Base-by-base conservation (phyloP, 768 basidiomycete species). In the Psilocybe tampanensis region DNA sequence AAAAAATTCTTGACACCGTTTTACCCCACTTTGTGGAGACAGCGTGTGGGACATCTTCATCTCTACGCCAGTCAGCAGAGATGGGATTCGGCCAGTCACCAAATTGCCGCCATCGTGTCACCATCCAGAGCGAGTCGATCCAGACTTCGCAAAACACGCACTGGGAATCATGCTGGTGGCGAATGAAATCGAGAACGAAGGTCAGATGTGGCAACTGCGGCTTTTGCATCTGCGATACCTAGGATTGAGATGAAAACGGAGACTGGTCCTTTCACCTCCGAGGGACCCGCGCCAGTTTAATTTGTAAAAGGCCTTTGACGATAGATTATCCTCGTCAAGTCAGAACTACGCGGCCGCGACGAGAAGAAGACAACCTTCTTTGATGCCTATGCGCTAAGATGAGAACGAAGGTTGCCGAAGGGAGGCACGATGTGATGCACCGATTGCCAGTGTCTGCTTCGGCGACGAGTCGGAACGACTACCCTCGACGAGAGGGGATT, bases 171-270 rank as follows among this genome's bases (percentile, higher is more conserved):
- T 11, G 24, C 9, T 4, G 22, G 11, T 29, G 29, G 49, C 44
- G 44, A 51, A 52, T 39, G 43, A 47, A 34, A 57, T 57, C 56
- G 45, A 45, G 50, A 57, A 57, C 7, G 43, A 39, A 26, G 44
- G 44, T 45, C 56, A 53, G 29, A 54, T 54, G 52, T 47, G 47
- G 57, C 36, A 52, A 49, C 43, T 54, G 57, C 57, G 57, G 57
- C 45, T 47, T 26, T 53, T 39, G 34, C 52, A 45, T 24, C 29
- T 4, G 29, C 9, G 9, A 26, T 22, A 9, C 17, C 22, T 41
- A 19, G 19, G 34, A 45, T 44, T 4, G 7, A 44, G 19, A 44
- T 24, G 44, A 45, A 45, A 23, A 8, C n/a, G 36, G n/a, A 3
- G 41, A 36, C 44, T 44, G 51, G 17, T 32, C 32, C 17, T 32